A percentile compares a stretch with the other conserved stretches of the same genome.
phyloP scores from a whole-genome alignment of 2,329 filamentous ascomycete genomes.

The Aspergillus bombycis region DNA sequence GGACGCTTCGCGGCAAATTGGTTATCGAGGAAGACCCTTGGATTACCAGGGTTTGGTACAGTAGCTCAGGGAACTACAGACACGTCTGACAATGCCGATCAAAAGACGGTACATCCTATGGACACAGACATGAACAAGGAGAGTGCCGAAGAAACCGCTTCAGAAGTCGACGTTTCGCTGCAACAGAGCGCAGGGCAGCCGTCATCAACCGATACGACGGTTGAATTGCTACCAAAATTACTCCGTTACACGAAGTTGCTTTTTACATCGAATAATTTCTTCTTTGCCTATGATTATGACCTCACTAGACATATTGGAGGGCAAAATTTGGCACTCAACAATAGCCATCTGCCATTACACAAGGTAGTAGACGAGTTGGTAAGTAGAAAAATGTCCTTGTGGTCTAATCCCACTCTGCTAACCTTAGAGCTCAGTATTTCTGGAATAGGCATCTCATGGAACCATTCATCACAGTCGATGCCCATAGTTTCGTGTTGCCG shows the following conservation, averaged over 20 bases:
- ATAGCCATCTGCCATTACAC: conserved; percentile 64
- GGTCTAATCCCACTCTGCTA: not conserved
- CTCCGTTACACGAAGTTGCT: conserved; percentile 81
- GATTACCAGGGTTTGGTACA: conserved; percentile 70
- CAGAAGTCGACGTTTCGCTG: conserved; percentile 7
- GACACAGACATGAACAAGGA: conserved; percentile 19
- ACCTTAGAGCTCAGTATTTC: conserved; percentile 63
- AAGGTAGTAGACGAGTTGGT: conserved; percentile 71
- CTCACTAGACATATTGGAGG: conserved; percentile 69
- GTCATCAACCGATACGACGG: conserved; percentile 44
- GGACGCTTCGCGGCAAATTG: conserved; percentile 87
- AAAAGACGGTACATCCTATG: conserved; percentile 7
- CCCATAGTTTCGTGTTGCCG: conserved; percentile 73
- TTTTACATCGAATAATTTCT: conserved; percentile 85
- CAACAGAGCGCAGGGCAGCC: conserved; percentile 12
- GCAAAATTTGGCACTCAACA: conserved; percentile 41
- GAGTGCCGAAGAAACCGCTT: conserved; percentile 8
- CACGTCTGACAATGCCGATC: conserved; percentile 23
- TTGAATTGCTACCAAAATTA: conserved; percentile 76
- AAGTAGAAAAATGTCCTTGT: conserved; percentile 15
- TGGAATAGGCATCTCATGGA: conserved; percentile 82
- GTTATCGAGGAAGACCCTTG: conserved; percentile 87
- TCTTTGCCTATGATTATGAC: conserved; percentile 93
- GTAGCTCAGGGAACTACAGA: conserved; percentile 54
- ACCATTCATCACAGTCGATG: conserved; percentile 74